A percentile compares a stretch with the other conserved stretches of the same genome.
Evolutionary conservation across 2,329 filamentous ascomycete genomes (phyloP).

Genomic region (Ramularia endophylla): DNA sequence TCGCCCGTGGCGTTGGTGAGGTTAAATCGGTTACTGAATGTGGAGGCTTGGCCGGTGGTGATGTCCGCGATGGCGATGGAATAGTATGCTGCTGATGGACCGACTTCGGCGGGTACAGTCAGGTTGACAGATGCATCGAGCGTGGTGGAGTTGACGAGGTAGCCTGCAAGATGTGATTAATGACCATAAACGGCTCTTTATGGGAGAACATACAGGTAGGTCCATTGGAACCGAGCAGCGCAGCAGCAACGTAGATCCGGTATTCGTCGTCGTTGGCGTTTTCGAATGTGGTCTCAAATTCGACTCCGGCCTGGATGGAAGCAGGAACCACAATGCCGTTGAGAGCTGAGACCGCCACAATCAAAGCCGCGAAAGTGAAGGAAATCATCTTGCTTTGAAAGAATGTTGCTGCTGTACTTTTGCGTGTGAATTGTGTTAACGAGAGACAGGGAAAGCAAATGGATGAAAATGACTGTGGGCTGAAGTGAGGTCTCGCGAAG

Average conservation of each 20-base stretch:
- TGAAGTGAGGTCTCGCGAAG: neutral
- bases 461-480: neutral
- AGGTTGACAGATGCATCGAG: constrained; percentile 24
- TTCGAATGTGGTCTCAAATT: constrained; percentile 31
- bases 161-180: constrained; percentile 17
- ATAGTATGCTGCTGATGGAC: constrained; percentile 28
- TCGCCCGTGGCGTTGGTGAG: constrained; percentile 24
- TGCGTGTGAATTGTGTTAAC: neutral
- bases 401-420: neutral
- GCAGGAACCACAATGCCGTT: constrained; percentile 23
- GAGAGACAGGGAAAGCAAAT: neutral
- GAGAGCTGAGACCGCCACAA: constrained; percentile 15
- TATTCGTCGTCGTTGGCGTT: constrained; percentile 24
- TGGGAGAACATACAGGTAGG: constrained; percentile 23
- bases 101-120: constrained; percentile 29
- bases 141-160: constrained; percentile 29
- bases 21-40: constrained; percentile 25
- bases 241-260: constrained; percentile 31
- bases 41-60: constrained; percentile 18
- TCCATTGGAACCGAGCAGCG: constrained; percentile 28
- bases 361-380: constrained; percentile 10
- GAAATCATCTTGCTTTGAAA: constrained; percentile 6
- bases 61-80: constrained; percentile 26
- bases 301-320: constrained; percentile 19
- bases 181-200: neutral